Evolutionary conservation across 352 stramenopile species (phyloP).

Genomic region (Pythium sukuiense): DNA sequence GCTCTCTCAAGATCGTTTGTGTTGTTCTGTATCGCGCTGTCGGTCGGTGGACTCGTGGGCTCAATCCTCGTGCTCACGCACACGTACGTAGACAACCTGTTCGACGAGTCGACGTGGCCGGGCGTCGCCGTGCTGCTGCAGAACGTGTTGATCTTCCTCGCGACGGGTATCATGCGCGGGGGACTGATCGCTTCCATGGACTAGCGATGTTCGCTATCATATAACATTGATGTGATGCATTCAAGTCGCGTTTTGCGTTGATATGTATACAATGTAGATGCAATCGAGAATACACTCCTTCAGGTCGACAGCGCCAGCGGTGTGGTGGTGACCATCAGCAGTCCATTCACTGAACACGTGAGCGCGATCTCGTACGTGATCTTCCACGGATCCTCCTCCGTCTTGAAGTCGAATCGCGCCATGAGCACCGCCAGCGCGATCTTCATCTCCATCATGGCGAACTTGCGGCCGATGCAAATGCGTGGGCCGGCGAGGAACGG

Average conservation of each 20-base stretch:
- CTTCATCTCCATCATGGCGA: constrained; percentile 67
- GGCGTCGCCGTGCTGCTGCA: constrained; percentile 60
- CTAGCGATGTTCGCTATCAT: neutral
- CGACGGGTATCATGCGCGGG: constrained; percentile 55
- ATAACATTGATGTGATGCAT: no score
- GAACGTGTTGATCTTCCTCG: constrained; percentile 60
- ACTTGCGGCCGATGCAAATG: constrained; percentile 54
- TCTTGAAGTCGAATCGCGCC: constrained; percentile 51
- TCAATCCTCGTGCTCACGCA: constrained; percentile 63
- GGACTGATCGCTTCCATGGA: constrained; percentile 38
- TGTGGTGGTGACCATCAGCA: constrained; percentile 26
- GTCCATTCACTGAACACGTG: constrained; percentile 39
- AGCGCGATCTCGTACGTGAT: constrained; percentile 55
- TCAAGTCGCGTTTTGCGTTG: no score
- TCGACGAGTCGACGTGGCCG: constrained; percentile 56
- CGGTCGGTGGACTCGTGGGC: constrained; percentile 37
- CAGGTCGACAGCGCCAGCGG: neutral
- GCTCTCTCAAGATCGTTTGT: constrained; percentile 41
- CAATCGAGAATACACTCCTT: no score
- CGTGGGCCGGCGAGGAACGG: constrained; percentile 56
- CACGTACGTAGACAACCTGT: constrained; percentile 57
- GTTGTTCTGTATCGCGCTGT: constrained; percentile 50
- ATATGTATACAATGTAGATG: no score
- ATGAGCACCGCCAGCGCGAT: constrained; percentile 47
- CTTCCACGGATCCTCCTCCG: constrained; percentile 38